Base-by-base conservation (phyloP, 148 eudicot species). In the Hydrangea macrophylla region DNA sequence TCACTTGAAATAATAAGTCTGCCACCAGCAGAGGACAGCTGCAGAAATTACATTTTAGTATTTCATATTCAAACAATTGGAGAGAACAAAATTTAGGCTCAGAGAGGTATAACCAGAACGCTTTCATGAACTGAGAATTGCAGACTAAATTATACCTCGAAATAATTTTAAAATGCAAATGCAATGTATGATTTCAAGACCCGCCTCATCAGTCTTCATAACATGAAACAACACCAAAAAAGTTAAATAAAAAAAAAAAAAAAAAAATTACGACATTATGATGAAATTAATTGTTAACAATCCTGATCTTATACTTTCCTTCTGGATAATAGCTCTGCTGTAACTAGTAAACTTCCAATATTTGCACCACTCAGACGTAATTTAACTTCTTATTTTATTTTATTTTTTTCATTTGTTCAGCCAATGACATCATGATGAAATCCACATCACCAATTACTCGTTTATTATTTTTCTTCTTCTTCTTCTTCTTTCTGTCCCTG, bases 11-110 rank as follows among this genome's bases (percentile, higher is more conserved):
- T 62, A 50, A 94, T 80, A 57, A 94, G 87, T 77, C 97, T 84
- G 35, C 97, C 97, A 81, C 99, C 99, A 70, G 81, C 75, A 69
- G 82, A 75, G 12, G 99, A 84, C 76, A 94, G 69, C 99, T 94
- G 93, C 79, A 81, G 27, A 73, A 44, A 37, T 64, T 40, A 54
- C 56, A 75, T 2, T 8, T 28, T 5, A 48, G 55, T 55, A 31
- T 32, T 28, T 22, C 3, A 26, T 40, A 42, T 35, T 8, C 27
- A 71, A 24, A 24, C 11, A 48, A 9, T 25, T 36, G 25, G 2
- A 12, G 7, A 45, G 15, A 39, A 32, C 20, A 31, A 30, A 58
- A 31, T 30, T 58, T 36, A 57, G 6, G 62, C 39, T 30, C 2
- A 58, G 18, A 17, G 40, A 32, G 10, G 31, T 4, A 59, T 59